Conservation (phyloP, 106 monocot species). For the Hemerocallis citrina region DNA sequence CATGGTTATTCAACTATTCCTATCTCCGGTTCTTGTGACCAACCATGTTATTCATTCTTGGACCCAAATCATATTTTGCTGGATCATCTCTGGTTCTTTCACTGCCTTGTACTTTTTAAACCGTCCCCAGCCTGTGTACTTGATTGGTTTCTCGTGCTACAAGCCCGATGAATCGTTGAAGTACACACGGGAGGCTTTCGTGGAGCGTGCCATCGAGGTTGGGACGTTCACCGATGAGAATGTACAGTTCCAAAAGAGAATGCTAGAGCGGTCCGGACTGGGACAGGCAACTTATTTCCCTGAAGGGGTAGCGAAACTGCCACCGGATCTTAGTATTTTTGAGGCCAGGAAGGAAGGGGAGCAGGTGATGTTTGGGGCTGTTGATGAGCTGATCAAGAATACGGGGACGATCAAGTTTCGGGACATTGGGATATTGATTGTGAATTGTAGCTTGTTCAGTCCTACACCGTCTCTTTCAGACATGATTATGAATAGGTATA, state of each 20-base stretch:
- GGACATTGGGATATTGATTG: slow-evolving; percentile 17
- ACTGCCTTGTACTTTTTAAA: not conserved
- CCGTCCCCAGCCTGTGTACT: slow-evolving; percentile 2
- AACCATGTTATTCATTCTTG: not conserved
- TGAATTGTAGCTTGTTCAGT: slow-evolving; percentile 24
- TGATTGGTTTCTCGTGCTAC: slow-evolving; percentile 20
- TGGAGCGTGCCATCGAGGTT: slow-evolving; percentile 12
- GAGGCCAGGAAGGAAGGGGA: slow-evolving; percentile 20
- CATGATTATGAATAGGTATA: slow-evolving; percentile 17
- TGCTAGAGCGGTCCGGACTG: slow-evolving; percentile 21
- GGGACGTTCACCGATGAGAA: slow-evolving; percentile 10
- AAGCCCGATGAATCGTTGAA: not conserved
- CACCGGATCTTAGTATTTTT: slow-evolving; percentile 8
- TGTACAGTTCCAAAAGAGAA: slow-evolving; percentile 24
- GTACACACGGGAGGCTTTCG: slow-evolving; percentile 6
- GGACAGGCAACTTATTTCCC: slow-evolving; percentile 18
- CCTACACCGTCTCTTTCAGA: slow-evolving; percentile 23
- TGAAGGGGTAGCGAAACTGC: slow-evolving; percentile 6
- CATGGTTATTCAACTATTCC: not conserved
- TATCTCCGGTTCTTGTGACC: not conserved
- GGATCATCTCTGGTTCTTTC: not conserved
- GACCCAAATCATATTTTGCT: not conserved
- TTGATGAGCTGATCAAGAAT: slow-evolving; percentile 12
- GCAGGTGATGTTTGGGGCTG: slow-evolving; percentile 20
- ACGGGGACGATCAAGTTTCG: slow-evolving; percentile 8